A percentile compares a stretch with the other conserved stretches of the same genome.
These are phyloP conservation scores for Vitis labrusca DNA, from an alignment of 164 flowering plant species.

Conservation along the genomic window DNA sequence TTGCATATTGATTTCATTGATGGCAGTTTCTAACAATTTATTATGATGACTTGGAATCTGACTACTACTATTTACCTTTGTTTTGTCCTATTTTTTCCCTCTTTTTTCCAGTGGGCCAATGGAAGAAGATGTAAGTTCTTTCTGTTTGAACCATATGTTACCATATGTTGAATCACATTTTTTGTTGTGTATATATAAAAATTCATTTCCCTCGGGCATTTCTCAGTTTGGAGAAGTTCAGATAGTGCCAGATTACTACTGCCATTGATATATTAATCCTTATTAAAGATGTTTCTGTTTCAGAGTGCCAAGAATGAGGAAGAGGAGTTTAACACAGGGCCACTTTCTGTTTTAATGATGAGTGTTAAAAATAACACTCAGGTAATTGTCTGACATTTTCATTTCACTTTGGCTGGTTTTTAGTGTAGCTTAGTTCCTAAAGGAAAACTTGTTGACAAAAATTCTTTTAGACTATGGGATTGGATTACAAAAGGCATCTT, in stretches of 20 bases:
- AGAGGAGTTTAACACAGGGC: constrained; percentile 91
- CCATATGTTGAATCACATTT: no score
- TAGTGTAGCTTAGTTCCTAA: no score
- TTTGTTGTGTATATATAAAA: no score
- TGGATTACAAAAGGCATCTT: background rate
- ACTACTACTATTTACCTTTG: no score
- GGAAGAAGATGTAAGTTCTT: constrained; percentile 28
- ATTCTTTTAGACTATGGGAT: no score
- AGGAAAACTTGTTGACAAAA: no score
- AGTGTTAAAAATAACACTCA: constrained; percentile 93
- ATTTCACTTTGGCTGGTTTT: background rate
- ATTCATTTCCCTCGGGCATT: no score
- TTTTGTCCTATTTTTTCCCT: background rate
- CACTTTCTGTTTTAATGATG: constrained; percentile 92
- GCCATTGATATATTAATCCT: no score
- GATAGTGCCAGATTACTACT: no score
- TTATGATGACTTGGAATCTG: no score
- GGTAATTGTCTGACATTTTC: constrained; percentile 32
- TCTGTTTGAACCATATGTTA: background rate
- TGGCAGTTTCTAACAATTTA: no score
- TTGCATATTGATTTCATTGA: background rate
- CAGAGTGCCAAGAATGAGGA: constrained; percentile 58
- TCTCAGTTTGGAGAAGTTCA: no score
- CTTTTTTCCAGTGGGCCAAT: constrained; percentile 18
- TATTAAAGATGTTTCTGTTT: background rate